Base-by-base conservation (phyloP, 2,329 filamentous ascomycete genomes). In the Fusarium torulosum region DNA sequence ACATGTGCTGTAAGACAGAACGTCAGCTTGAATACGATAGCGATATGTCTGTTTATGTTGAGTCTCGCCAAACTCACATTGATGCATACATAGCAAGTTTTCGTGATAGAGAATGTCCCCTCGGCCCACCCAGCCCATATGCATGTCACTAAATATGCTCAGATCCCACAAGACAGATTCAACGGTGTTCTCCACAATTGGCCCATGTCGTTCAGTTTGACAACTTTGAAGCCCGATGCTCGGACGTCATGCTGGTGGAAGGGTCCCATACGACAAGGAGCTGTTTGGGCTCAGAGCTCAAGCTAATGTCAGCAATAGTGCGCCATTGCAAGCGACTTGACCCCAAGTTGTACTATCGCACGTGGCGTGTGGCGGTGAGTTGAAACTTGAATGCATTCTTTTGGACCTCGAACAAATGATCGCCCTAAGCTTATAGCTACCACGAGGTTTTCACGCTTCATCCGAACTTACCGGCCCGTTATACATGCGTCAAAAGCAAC, bases 311-410 rank as follows among this genome's bases (percentile, higher is more conserved):
- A 63, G 41, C 56, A 61, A 61, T 50, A 53, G 29, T 45, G 53
- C 53, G 50, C 62, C 66, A 53, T 66, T 67, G 31, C 53, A 63
- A 67, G 56, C 42, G 49, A 55, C 45, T 52, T 66, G 47, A 43
- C 37, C 59, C 63, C 56, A 52, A 53, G 50, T 47, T 45, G 53
- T 46, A 55, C 62, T 67, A 69, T 67, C 38, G 31, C 57, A 59
- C 40, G 55, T 66, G 65, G 65, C 65, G 64, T 11, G n/a, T 43
- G 23, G 51, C 49, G 66, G 56, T 61, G 61, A 58, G 45, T 20
- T 53, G 43, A 53, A 29, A 13, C 27, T 29, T 38, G 27, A 15
- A 33, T 33, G 29, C 37, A 51, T 56, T 19, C 41, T 52, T 51
- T 29, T 59, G 10, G 20, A 31, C 42, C 45, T 45, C 20, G 21